Conservation (phyloP, 441 rosid species). For the Pelargonium cotyledonis region DNA sequence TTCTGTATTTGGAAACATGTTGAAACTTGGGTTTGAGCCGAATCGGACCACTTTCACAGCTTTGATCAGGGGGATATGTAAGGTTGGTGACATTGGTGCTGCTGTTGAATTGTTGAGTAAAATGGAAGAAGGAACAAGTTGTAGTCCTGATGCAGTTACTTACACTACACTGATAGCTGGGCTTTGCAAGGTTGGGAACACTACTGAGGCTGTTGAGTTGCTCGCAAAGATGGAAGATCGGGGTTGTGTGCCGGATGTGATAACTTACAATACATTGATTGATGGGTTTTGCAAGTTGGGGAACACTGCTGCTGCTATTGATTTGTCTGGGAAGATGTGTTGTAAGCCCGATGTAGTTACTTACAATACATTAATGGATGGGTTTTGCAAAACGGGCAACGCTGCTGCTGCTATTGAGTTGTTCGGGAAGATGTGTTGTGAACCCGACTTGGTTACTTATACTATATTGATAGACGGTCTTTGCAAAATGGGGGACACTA, state of each 20-base stretch:
- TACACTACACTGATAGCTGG: not conserved
- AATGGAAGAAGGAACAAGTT: not conserved
- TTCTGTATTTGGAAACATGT: not conserved
- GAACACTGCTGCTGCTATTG: not conserved
- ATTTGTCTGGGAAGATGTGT: not conserved
- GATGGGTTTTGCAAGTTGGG: not conserved
- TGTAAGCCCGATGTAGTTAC: not conserved
- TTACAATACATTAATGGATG: not conserved
- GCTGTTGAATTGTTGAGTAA: not conserved
- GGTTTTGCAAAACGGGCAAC: not conserved
- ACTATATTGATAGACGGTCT: not conserved
- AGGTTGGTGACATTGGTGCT: not conserved
- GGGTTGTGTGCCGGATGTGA: not conserved
- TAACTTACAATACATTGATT: not conserved
- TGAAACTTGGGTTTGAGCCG: not conserved
- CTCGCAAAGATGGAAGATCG: not conserved
- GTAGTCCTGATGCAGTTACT: no score
- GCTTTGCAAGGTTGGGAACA: not conserved
- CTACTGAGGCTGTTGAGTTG: not conserved
- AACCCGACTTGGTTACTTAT: not conserved
- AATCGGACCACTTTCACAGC: not conserved
- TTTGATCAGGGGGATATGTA: not conserved
- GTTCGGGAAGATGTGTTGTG: not conserved
- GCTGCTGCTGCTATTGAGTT: not conserved
- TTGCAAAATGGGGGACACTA: not conserved